Evolutionary conservation across 2,329 filamentous ascomycete species (phyloP).

Genomic region (Fusarium musae): DNA sequence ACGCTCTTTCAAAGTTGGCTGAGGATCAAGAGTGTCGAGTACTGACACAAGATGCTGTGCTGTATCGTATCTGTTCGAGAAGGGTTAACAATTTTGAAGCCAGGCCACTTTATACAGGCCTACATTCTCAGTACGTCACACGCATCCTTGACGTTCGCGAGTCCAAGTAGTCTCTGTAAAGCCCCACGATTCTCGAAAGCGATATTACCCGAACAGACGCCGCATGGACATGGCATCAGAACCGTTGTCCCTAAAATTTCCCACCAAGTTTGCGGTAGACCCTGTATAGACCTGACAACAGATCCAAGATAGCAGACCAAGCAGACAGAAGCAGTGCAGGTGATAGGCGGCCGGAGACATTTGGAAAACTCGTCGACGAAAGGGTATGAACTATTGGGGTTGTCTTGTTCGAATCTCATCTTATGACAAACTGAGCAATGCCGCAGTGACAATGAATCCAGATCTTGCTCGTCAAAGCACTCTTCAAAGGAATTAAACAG

Average conservation of each 20-base stretch:
- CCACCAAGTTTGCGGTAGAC: not conserved
- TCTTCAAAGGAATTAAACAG: not conserved
- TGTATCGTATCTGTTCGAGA: not conserved
- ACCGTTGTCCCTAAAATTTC: not conserved
- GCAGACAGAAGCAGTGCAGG: not conserved
- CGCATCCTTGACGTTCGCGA: too few species aligned
- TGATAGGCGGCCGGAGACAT: not conserved
- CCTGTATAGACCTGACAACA: not conserved
- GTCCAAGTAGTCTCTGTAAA: not conserved
- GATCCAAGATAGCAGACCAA: not conserved
- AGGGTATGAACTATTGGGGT: not conserved
- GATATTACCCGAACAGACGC: not conserved
- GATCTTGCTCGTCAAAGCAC: not conserved
- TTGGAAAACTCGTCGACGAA: not conserved
- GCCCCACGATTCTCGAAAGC: not conserved
- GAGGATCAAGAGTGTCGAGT: not conserved
- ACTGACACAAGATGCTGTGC: not conserved
- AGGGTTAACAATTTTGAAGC: not conserved
- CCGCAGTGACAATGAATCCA: not conserved
- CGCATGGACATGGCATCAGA: not conserved
- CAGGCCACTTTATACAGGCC: rapidly evolving
- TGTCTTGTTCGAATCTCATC: not conserved
- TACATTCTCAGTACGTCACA: not conserved
- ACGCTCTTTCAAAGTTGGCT: not conserved
- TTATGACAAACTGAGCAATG: not conserved